Evolutionary conservation across 2,329 filamentous ascomycete genomes (phyloP), one percentile per base, ranked within the genome.

Genomic region (Botrytis elliptica): DNA sequence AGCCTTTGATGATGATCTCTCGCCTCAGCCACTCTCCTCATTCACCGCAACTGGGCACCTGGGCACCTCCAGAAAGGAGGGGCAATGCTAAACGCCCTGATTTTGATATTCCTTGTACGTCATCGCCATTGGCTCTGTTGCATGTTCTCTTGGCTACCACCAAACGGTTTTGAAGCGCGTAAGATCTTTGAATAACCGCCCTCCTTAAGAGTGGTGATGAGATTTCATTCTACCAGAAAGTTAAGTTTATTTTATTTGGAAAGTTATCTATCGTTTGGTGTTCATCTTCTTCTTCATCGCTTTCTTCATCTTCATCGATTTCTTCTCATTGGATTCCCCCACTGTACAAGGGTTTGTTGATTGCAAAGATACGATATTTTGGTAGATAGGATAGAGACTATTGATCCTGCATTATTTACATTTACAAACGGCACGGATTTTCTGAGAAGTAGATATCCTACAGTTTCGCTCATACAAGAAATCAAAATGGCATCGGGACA

Each of bases 401-500:
- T 44, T 42, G 36, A 55, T 69, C 52, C 49, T 69, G 59, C n/a
- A 42, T 20, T 18, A 20, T 69, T 52, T 52, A 38, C 44, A 20
- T 69, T 52, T 52, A 38, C 46, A 52, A 55, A 67, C 33, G 8
- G 14, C 33, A 44, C 20, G 6, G 29, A 22, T 29, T 8, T 9
- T 49, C 36, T 38, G 14, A 10, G n/a, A n/a, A 52, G 49, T 52
- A 25, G 40, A 62, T 46, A 36, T 63, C 22, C 10, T n/a, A 68
- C 29, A 68, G 16, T n/a, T 63, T 62, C 10, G 36, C 20, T 29
- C 38, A 55, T 29, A 42, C 46, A 0, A 68, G 36, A 40, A 18
- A 42, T 40, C 69, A 75, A 46, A 7, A 80, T 80, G 79, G 74
- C 78, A 60, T 78, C 79, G 71, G 79, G 79, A 74, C 79, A 79